phyloP scores from a whole-genome alignment of 108 stramenopile species.

The Licmophora abbreviata region DNA sequence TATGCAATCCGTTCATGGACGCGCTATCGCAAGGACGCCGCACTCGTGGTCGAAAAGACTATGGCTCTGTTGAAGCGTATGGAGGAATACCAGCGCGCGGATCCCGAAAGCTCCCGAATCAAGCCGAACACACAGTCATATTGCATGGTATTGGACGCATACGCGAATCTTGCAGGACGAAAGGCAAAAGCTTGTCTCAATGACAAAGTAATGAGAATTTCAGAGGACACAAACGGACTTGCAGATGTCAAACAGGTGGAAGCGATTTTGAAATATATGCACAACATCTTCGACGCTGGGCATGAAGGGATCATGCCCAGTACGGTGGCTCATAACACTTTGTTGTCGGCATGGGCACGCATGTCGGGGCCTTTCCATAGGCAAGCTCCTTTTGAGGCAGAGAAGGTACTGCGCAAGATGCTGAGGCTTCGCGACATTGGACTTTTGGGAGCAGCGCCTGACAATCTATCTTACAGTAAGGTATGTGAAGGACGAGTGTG shows the following conservation, averaged over 20 bases:
- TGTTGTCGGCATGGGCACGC: slow-evolving; percentile 46
- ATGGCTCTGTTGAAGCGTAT: slow-evolving; percentile 43
- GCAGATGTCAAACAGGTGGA: neutral
- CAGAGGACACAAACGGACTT: neutral
- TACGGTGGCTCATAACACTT: slow-evolving; percentile 59
- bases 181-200: slow-evolving; percentile 33
- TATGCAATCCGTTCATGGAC: slow-evolving; percentile 73
- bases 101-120: slow-evolving; percentile 20
- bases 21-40: slow-evolving; percentile 26
- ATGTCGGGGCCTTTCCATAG: slow-evolving; percentile 22
- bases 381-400: slow-evolving; percentile 42
- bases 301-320: slow-evolving; percentile 30
- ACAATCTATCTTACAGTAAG: slow-evolving; percentile 50
- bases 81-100: slow-evolving; percentile 45
- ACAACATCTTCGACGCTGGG: slow-evolving; percentile 34
- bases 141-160: slow-evolving; percentile 61
- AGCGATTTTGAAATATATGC: slow-evolving; percentile 47
- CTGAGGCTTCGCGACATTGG: slow-evolving; percentile 21
- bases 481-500: slow-evolving; percentile 3
- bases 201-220: slow-evolving; percentile 10
- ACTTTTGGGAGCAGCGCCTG: slow-evolving; percentile 21
- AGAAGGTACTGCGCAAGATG: slow-evolving; percentile 59
- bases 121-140: slow-evolving; percentile 61
- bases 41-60: slow-evolving; percentile 24
- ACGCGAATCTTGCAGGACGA: slow-evolving; percentile 36